Percentiles rank a stretch among this genome's conserved stretches.
Conservation (phyloP, 2,329 filamentous ascomycete genomes). For the Tolypocladium ovalisporum region DNA sequence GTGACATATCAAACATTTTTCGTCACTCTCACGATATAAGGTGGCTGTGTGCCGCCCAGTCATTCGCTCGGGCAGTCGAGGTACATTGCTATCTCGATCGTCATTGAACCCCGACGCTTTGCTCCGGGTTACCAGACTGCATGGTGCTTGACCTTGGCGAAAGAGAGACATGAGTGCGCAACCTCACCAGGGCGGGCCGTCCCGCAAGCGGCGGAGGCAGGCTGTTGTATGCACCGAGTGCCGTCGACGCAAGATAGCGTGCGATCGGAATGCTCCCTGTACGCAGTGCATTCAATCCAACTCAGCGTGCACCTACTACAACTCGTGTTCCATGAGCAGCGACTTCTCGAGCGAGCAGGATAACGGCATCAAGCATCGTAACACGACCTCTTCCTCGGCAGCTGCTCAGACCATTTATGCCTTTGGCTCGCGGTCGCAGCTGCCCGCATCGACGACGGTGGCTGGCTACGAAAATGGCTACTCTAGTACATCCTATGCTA, state of each 20-base stretch:
- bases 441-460: neutral
- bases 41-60: neutral
- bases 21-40: neutral
- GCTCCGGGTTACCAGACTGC: neutral
- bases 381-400: neutral
- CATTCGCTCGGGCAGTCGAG: no score
- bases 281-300: neutral
- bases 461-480: neutral
- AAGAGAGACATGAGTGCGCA: neutral
- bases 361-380: neutral
- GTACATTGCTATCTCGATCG: neutral
- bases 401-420: neutral
- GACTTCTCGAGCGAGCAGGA: neutral
- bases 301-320: neutral
- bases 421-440: neutral
- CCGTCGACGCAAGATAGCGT: neutral
- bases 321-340: neutral
- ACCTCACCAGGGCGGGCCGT: neutral
- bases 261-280: neutral
- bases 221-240: neutral
- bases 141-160: neutral
- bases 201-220: neutral
- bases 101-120: neutral
- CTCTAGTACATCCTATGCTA: neutral
- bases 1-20: neutral